phyloP scores from a whole-genome alignment of 2,329 filamentous ascomycete genomes.

The Rosellinia necatrix region DNA sequence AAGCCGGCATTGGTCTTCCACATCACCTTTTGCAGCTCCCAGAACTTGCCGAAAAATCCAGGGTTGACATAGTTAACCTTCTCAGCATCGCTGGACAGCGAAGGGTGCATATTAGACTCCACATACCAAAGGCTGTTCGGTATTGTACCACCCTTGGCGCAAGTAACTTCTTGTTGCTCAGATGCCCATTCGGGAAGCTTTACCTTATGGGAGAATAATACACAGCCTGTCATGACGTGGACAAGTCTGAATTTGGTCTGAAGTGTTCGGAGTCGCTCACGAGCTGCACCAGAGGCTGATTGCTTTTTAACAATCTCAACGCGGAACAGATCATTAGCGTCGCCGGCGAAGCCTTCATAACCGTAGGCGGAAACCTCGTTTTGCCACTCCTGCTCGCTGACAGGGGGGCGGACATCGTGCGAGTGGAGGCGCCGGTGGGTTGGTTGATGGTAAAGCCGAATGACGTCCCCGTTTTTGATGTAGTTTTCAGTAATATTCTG shows the following conservation, averaged over 20 bases:
- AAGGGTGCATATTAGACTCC: slow-evolving; percentile 85
- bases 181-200: slow-evolving; percentile 98
- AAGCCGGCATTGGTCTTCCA: slow-evolving; percentile 98
- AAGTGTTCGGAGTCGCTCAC: slow-evolving; percentile 87
- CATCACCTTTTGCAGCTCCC: slow-evolving; percentile 97
- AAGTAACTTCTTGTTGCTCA: slow-evolving; percentile 99
- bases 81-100: slow-evolving; percentile 74
- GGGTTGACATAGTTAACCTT: slow-evolving; percentile 96
- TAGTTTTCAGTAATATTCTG: slow-evolving; percentile 61
- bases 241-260: slow-evolving; percentile 95
- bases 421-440: slow-evolving; percentile 93
- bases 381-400: slow-evolving; percentile 91
- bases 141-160: slow-evolving; percentile 84
- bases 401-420: slow-evolving; percentile 85
- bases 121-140: slow-evolving; percentile 98
- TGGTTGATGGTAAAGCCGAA: slow-evolving; percentile 81
- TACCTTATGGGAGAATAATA: slow-evolving; percentile 97
- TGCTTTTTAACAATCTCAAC: slow-evolving; percentile 92
- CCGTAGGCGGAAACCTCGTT: slow-evolving; percentile 97
- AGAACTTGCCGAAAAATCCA: slow-evolving; percentile 97
- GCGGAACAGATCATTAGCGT: slow-evolving; percentile 95
- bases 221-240: slow-evolving; percentile 95
- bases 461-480: slow-evolving; percentile 77
- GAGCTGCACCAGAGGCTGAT: slow-evolving; percentile 78
- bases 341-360: slow-evolving; percentile 94